Percentiles rank a stretch among this genome's conserved stretches.
phyloP scores from a whole-genome alignment of 768 basidiomycete genomes.

The Termitomyces sp. region DNA sequence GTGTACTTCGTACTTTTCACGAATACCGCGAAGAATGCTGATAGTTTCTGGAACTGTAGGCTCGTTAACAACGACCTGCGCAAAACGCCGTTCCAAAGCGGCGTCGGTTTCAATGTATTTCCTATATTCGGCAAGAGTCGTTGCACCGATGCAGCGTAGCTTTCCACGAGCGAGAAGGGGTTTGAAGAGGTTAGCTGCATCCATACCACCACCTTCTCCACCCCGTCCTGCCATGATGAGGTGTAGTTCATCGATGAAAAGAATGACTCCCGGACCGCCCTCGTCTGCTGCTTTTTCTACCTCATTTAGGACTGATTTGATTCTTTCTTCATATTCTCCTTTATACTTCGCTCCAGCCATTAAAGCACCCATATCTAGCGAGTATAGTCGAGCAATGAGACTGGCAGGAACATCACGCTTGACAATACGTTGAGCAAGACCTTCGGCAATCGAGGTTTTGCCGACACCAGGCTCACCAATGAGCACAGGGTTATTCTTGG shows the following conservation, averaged over 20 bases:
- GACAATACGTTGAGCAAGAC: constrained; percentile 91
- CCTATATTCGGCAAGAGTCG: constrained; percentile 87
- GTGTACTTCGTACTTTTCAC: constrained; percentile 91
- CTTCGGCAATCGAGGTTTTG: constrained; percentile 94
- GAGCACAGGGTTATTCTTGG: constrained; percentile 96
- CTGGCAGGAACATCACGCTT: constrained; percentile 84
- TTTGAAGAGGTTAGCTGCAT: constrained; percentile 89
- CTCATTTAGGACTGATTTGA: constrained; percentile 89
- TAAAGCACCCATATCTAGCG: constrained; percentile 92
- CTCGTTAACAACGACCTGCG: constrained; percentile 91
- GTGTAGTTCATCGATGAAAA: constrained; percentile 94
- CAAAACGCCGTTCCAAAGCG: constrained; percentile 87
- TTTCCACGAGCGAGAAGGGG: constrained; percentile 87
- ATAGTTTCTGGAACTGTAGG: constrained; percentile 87
- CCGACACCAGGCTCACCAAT: constrained; percentile 95
- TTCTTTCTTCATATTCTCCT: constrained; percentile 93
- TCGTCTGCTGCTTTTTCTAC: constrained; percentile 84
- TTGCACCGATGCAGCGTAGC: constrained; percentile 75
- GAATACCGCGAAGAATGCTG: constrained; percentile 88
- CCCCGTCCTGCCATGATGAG: constrained; percentile 91
- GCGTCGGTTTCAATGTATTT: constrained; percentile 93
- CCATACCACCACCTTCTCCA: constrained; percentile 84
- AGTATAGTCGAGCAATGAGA: constrained; percentile 70
- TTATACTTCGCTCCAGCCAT: constrained; percentile 94
- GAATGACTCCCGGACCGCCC: constrained; percentile 71